phyloP scores from a whole-genome alignment of 257 asterid genomes.

The Craterostigma plantagineum region DNA sequence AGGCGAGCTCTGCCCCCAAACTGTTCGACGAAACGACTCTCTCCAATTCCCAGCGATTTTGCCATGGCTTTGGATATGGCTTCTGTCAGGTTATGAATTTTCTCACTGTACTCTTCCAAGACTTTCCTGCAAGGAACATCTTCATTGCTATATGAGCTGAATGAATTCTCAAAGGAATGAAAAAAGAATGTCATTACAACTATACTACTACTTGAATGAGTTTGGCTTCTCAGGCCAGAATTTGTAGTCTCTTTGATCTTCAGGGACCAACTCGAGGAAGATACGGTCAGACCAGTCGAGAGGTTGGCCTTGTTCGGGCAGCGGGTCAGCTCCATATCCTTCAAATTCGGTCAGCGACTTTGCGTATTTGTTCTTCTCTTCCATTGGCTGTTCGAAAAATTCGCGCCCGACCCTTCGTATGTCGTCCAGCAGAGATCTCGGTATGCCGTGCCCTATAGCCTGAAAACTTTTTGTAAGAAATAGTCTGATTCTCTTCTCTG shows the following conservation, averaged over 20 bases:
- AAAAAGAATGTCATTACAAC: too few relatives aligned
- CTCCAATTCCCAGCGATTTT: constrained; percentile 22
- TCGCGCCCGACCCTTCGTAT: constrained; percentile 18
- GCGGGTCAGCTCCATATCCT: constrained; percentile 57
- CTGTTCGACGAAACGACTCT: constrained; percentile 24
- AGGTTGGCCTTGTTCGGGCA: constrained; percentile 36
- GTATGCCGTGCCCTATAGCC: constrained; percentile 40
- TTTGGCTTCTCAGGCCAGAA: constrained; percentile 30
- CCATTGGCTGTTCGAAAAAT: constrained; percentile 29
- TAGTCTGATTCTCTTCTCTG: background rate
- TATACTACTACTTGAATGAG: constrained; percentile 31
- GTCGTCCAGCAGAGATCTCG: constrained; percentile 16
- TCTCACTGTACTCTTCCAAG: constrained; percentile 16
- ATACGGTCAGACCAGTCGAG: constrained; percentile 51
- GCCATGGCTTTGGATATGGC: constrained; percentile 28
- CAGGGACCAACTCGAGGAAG: constrained; percentile 19
- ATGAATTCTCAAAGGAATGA: background rate
- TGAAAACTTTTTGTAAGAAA: constrained; percentile 3
- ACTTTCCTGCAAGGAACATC: constrained; percentile 12
- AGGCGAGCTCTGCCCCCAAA: constrained; percentile 25
- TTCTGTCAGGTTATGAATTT: constrained; percentile 19
- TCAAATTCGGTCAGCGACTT: constrained; percentile 26
- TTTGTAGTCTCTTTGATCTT: constrained; percentile 22
- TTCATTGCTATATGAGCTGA: constrained; percentile 1
- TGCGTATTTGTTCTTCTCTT: constrained; percentile 33